A percentile compares a stretch with the other conserved stretches of the same genome.
Evolutionary conservation across 2,329 filamentous ascomycete species (phyloP).

Genomic region (Penicillium sp.): DNA sequence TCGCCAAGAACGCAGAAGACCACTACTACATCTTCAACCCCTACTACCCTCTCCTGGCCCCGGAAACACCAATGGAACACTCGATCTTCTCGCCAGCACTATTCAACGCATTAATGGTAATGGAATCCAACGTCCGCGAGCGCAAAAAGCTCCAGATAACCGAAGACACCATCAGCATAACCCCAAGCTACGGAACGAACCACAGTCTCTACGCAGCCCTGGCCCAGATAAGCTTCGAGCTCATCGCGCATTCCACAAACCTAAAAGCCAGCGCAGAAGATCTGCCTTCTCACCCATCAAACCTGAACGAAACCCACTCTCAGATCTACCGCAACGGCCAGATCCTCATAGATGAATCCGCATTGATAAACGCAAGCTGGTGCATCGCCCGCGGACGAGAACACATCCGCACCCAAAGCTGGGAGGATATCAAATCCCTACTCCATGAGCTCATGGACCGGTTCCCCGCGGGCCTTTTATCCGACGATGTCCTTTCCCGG

Average conservation of each 20-base stretch:
- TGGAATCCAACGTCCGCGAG: conserved; percentile 43
- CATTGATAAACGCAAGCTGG: conserved; percentile 41
- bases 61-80: conserved; percentile 36
- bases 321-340: conserved; percentile 44
- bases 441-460: conserved; percentile 31
- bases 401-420: conserved; percentile 22
- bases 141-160: conserved; percentile 34
- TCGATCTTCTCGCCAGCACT: conserved; percentile 44
- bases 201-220: conserved; percentile 40
- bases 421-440: conserved; percentile 29
- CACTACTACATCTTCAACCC: conserved; percentile 46
- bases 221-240: conserved; percentile 42
- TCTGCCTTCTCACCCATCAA: conserved; percentile 30
- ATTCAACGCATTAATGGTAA: conserved; percentile 41
- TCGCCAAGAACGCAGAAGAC: conserved; percentile 30
- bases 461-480: conserved; percentile 31
- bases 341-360: conserved; percentile 39
- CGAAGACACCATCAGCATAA: conserved; percentile 31
- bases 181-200: conserved; percentile 34
- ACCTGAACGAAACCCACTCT: conserved; percentile 41
- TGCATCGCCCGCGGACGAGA: conserved; percentile 35
- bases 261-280: conserved; percentile 31
- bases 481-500: conserved; percentile 27
- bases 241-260: conserved; percentile 38
- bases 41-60: conserved; percentile 41